Base-by-base conservation (phyloP, 1,284 basidiomycete genomes). In the Tilletia caries region DNA sequence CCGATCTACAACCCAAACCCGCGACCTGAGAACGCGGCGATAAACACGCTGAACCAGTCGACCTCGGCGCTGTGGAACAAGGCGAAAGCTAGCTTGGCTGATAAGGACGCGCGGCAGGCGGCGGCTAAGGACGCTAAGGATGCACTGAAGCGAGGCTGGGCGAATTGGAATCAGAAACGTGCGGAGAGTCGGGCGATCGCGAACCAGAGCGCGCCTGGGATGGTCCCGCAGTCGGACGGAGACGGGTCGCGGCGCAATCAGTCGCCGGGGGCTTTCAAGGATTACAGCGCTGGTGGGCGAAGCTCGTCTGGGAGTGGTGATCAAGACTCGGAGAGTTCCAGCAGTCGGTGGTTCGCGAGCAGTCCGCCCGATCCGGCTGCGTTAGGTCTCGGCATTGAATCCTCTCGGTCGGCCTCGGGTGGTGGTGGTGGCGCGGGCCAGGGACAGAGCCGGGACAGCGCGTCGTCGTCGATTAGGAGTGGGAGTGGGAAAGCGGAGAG, bases 101-200 rank as follows among this genome's bases (percentile, higher is more conserved):
- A 82, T 70, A 77, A 78, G 65, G 79, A 81, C 34, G 64, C 73
- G n/a, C 74, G 79, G 27, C 75, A 80, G 66, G 75, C 75, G 1
- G 75, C 77, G 12, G 77, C 79, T 0, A 74, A 73, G 37, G 78
- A 82, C 46, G 80, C 80, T 6, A 81, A 79, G 65, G 79, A 82
- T 29, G 80, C 80, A 8, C 70, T 82, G 65, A 79, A 78, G 68
- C 64, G 76, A 23, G 77, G 80, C 10, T 81, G 80, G 80, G 70
- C 77, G 10, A 80, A 65, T 67, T 82, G 58, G 58, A 62, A 62
- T 37, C 29, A 27, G 13, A 62, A 62, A 37, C 58, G 58, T 2
- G 58, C 58, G 32, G 58, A 62, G 32, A 62, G 32, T 37, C 29
- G 32, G 8, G 58, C 58, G 3, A 62, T 62, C 34, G 58, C 58